Conservation (phyloP, 208 protist species). For the Acanthamoeba lenticulata region DNA sequence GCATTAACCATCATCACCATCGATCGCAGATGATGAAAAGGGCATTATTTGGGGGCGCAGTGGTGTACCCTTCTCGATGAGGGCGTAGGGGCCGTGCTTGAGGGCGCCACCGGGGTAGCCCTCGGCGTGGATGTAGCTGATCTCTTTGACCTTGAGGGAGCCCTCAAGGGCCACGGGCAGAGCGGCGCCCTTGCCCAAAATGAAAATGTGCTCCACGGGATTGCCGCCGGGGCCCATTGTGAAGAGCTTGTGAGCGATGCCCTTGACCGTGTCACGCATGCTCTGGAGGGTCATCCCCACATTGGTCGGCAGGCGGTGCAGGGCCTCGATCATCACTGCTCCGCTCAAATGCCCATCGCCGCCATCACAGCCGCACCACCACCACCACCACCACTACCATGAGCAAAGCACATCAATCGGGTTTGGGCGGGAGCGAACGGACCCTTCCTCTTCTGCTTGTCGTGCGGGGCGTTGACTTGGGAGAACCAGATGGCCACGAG, state of each 20-base stretch:
- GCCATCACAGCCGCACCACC: background rate
- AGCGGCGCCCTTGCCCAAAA: constrained; percentile 50
- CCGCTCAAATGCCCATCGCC: background rate
- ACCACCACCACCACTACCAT: background rate
- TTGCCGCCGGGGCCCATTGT: constrained; percentile 59
- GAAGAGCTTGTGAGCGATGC: constrained; percentile 78
- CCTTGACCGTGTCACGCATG: constrained; percentile 63
- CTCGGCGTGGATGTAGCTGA: constrained; percentile 97
- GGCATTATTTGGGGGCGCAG: background rate
- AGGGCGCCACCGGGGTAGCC: constrained; percentile 92
- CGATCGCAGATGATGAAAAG: background rate
- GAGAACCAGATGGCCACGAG: constrained; percentile 73
- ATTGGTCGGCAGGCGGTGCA: constrained; percentile 82
- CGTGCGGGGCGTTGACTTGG: constrained; percentile 30
- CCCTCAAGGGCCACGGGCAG: constrained; percentile 91
- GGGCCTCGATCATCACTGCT: constrained; percentile 79
- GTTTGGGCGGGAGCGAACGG: too few species aligned
- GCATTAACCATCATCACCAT: background rate
- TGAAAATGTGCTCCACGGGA: constrained; percentile 18
- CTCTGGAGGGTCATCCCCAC: constrained; percentile 76
- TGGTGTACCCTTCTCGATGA: constrained; percentile 91
- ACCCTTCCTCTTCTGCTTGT: constrained; percentile 66
- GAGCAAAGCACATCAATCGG: background rate
- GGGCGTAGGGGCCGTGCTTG: constrained; percentile 98
- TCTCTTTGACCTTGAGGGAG: constrained; percentile 96